Conservation (phyloP, 2,329 filamentous ascomycete genomes). For the Fusarium cicatricum region DNA sequence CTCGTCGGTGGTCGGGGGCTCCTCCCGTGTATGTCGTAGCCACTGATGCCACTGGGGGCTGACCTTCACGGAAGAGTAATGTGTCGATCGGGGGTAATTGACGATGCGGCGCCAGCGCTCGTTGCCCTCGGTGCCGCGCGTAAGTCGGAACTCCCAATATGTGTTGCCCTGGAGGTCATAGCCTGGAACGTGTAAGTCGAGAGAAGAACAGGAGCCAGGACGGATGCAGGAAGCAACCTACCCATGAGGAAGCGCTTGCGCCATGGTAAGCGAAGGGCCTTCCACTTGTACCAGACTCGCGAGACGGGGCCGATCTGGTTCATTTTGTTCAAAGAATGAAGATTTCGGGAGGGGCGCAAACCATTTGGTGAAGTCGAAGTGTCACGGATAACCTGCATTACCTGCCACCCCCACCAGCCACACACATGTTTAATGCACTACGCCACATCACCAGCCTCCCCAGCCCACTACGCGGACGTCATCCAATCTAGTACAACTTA, state of each 20-base stretch:
- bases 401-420: background rate
- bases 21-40: constrained; percentile 66
- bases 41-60: constrained; percentile 74
- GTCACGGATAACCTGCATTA: too few species aligned
- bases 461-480: constrained; percentile 30
- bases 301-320: constrained; percentile 49
- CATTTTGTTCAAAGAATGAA: constrained; percentile 14
- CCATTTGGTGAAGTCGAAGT: constrained; percentile 1
- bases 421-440: constrained; percentile 1
- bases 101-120: constrained; percentile 69
- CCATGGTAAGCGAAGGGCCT: constrained; percentile 69
- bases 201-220: constrained; percentile 1
- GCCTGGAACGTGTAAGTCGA: constrained; percentile 53
- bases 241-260: constrained; percentile 69
- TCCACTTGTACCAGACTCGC: constrained; percentile 68
- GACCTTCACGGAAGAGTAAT: constrained; percentile 64
- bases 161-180: constrained; percentile 72
- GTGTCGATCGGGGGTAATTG: constrained; percentile 62
- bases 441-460: constrained; percentile 35
- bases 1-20: constrained; percentile 65
- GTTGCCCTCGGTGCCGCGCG: constrained; percentile 47
- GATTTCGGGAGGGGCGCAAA: constrained; percentile 24
- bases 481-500: background rate
- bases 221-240: constrained; percentile 46
- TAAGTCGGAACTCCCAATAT: constrained; percentile 72